A percentile compares a stretch with the other conserved stretches of the same genome.
phyloP scores from a whole-genome alignment of 768 basidiomycete species.

The Boletus vinaceobasis region DNA sequence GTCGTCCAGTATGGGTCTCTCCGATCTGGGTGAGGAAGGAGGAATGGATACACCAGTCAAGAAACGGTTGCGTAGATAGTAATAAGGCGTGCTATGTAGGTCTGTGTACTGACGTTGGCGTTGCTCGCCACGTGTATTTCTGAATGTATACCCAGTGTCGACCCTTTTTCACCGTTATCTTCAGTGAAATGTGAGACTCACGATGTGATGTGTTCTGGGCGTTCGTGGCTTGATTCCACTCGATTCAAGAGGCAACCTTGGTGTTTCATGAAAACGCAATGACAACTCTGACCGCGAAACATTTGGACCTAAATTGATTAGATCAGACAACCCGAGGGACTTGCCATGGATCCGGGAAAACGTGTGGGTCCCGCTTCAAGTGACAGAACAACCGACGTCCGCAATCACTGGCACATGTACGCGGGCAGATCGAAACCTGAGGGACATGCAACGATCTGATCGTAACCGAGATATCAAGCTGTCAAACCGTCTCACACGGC shows the following conservation, averaged over 20 bases:
- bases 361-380: neutral
- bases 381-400: neutral
- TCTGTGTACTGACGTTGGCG: neutral
- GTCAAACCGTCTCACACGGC: no score
- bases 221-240: neutral
- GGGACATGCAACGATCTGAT: no score
- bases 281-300: neutral
- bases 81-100: neutral
- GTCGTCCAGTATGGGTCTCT: constrained; percentile 23
- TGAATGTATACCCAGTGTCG: neutral
- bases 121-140: neutral
- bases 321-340: neutral
- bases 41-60: constrained; percentile 21
- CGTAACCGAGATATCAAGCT: no score
- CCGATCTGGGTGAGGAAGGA: constrained; percentile 14
- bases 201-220: neutral
- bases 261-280: neutral
- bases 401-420: no score
- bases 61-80: constrained; percentile 22
- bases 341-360: neutral
- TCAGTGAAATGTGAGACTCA: neutral
- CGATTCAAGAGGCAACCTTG: neutral
- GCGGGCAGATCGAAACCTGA: no score
- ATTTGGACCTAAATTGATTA: neutral
- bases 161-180: neutral